phyloP scores from a whole-genome alignment of 23 red algal species.

The Gracilaria domingensis region DNA sequence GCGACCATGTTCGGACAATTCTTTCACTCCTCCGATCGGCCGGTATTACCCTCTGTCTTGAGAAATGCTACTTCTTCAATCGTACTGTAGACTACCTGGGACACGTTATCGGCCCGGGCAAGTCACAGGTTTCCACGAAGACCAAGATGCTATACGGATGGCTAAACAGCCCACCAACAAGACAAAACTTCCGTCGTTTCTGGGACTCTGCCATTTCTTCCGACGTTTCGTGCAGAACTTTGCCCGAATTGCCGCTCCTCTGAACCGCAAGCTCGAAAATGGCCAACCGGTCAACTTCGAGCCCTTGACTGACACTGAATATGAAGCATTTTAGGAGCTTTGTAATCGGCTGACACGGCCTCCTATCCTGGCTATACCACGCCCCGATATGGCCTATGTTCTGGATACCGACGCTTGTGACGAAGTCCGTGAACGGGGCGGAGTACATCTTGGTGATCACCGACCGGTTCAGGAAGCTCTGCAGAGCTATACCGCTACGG shows the following conservation, averaged over 20 bases:
- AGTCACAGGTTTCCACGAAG: neutral
- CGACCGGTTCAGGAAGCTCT: slow-evolving; percentile 28
- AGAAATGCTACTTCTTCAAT: slow-evolving; percentile 25
- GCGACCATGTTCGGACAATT: neutral
- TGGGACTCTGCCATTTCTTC: neutral
- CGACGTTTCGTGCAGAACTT: slow-evolving; percentile 32
- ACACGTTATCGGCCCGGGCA: neutral
- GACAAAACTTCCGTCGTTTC: neutral
- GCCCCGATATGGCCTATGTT: slow-evolving; percentile 4
- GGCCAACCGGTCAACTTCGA: neutral
- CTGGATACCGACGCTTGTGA: slow-evolving; percentile 58
- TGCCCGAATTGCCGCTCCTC: slow-evolving; percentile 1
- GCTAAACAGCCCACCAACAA: slow-evolving; percentile 9
- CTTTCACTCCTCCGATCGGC: neutral
- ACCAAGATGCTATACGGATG: neutral
- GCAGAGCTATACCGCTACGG: slow-evolving; percentile 22
- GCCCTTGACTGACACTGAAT: neutral
- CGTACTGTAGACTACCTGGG: slow-evolving; percentile 15
- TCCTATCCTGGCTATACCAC: slow-evolving; percentile 22
- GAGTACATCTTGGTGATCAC: slow-evolving; percentile 48
- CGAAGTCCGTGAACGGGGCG: neutral
- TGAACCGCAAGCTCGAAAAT: slow-evolving; percentile 13
- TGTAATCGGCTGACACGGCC: neutral
- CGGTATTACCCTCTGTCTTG: neutral
- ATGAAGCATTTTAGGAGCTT: slow-evolving; percentile 22